Evolutionary conservation across 140 eudicot genomes (phyloP).

Genomic region (Erigeron philadelphicus): DNA sequence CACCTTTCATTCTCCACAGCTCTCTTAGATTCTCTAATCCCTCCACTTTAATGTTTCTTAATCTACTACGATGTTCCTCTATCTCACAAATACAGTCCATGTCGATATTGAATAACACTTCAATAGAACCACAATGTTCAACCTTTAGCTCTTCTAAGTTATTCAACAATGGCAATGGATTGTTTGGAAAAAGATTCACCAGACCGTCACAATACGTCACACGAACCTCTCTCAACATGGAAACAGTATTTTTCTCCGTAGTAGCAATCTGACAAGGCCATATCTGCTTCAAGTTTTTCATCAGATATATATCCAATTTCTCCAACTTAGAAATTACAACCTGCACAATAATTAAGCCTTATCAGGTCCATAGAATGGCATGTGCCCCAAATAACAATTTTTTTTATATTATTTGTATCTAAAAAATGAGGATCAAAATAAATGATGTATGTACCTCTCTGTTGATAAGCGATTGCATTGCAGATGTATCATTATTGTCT

Average conservation of each 20-base stretch:
- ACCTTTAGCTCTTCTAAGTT: constrained; percentile 9
- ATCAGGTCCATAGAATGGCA: too few relatives aligned
- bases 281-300: too few relatives aligned
- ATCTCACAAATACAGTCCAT: neutral
- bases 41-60: neutral
- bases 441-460: neutral
- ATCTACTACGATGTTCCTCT: constrained; percentile 15
- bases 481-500: neutral
- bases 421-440: too few relatives aligned
- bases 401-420: too few relatives aligned
- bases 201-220: too few relatives aligned
- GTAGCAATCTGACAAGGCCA: too few relatives aligned
- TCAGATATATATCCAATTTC: too few relatives aligned
- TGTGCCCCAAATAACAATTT: too few relatives aligned
- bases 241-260: too few relatives aligned
- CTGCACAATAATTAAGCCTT: too few relatives aligned
- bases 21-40: constrained; percentile 7
- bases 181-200: constrained; percentile 1
- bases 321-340: too few relatives aligned
- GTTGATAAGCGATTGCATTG: neutral
- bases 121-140: neutral
- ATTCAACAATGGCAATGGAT: constrained; percentile 11
- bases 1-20: constrained; percentile 23
- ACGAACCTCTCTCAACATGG: too few relatives aligned
- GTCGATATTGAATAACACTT: constrained; percentile 23